A percentile compares a stretch with the other conserved stretches of the same genome.
Evolutionary conservation across 1,139 yeast genomes (phyloP).

Genomic region (Pichia sp.): DNA sequence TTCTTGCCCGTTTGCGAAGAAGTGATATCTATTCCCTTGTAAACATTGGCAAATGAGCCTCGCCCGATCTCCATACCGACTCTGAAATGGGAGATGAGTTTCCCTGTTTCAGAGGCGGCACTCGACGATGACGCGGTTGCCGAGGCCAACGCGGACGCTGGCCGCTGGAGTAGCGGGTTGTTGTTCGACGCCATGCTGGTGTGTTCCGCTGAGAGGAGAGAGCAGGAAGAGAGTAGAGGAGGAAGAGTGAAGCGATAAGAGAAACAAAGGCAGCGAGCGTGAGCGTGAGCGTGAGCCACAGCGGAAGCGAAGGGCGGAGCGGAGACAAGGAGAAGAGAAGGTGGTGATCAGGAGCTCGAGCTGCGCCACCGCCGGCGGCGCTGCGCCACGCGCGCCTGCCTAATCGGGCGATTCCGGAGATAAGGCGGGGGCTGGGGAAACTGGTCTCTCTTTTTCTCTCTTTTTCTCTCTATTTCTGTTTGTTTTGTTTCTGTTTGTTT

Average conservation of each 20-base stretch:
- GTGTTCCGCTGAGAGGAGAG: too few species aligned
- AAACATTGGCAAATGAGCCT: conserved; percentile 94
- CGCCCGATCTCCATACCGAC: conserved; percentile 78
- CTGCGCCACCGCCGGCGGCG: background rate
- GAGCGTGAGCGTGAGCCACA: too few species aligned
- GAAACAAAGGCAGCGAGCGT: too few species aligned
- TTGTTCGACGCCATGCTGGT: conserved; percentile 1
- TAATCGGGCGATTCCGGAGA: background rate
- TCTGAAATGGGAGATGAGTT: conserved; percentile 38
- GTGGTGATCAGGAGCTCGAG: too few species aligned
- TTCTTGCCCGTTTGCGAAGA: conserved; percentile 29
- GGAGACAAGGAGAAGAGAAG: too few species aligned
- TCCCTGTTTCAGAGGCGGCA: conserved; percentile 11
- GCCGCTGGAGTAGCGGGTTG: conserved; percentile 5
- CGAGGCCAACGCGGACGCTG: too few species aligned
- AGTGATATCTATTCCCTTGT: conserved; percentile 48
- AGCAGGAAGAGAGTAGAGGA: too few species aligned
- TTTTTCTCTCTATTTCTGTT: background rate
- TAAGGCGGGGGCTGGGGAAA: background rate
- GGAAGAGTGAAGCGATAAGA: too few species aligned
- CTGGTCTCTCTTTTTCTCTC: background rate
- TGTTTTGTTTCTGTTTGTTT: background rate
- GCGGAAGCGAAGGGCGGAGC: too few species aligned
- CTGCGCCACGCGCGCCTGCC: background rate
- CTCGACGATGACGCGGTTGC: too few species aligned